phyloP scores from a whole-genome alignment of 2,329 filamentous ascomycete species.

The Alternaria angustiovoidea region DNA sequence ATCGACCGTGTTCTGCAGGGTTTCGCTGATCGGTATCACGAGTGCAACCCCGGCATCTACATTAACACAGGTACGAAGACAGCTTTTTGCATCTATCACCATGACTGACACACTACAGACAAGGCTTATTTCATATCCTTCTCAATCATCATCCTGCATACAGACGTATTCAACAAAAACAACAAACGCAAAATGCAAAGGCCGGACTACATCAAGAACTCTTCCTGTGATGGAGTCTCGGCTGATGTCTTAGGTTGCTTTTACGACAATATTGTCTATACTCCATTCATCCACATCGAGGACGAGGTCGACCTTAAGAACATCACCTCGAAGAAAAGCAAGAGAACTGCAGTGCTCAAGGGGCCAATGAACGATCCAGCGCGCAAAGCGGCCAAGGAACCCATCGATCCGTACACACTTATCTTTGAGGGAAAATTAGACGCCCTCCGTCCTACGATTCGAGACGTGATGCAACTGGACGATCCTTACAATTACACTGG shows the following conservation, averaged over 20 bases:
- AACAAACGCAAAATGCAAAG: constrained; percentile 99
- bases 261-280: constrained; percentile 98
- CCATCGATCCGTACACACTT: constrained; percentile 92
- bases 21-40: constrained; percentile 95
- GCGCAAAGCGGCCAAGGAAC: constrained; percentile 75
- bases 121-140: constrained; percentile 99
- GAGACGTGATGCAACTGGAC: constrained; percentile 90
- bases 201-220: constrained; percentile 93
- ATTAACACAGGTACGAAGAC: constrained; percentile 68
- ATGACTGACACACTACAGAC: constrained; percentile 59
- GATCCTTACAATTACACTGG: constrained; percentile 91
- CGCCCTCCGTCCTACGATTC: constrained; percentile 80
- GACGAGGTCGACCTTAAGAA: constrained; percentile 84
- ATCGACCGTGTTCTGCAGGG: constrained; percentile 94
- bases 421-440: constrained; percentile 92
- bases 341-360: constrained; percentile 66
- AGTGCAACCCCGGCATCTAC: constrained; percentile 98
- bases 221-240: constrained; percentile 87
- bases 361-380: constrained; percentile 71
- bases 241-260: constrained; percentile 95
- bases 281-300: constrained; percentile 96
- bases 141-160: constrained; percentile 93
- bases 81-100: not conserved
- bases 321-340: constrained; percentile 74
- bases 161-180: constrained; percentile 99